Evolutionary conservation across 1,284 basidiomycete species (phyloP), one percentile per base, ranked within the genome.

Genomic region (Phellinidium pouzarii): DNA sequence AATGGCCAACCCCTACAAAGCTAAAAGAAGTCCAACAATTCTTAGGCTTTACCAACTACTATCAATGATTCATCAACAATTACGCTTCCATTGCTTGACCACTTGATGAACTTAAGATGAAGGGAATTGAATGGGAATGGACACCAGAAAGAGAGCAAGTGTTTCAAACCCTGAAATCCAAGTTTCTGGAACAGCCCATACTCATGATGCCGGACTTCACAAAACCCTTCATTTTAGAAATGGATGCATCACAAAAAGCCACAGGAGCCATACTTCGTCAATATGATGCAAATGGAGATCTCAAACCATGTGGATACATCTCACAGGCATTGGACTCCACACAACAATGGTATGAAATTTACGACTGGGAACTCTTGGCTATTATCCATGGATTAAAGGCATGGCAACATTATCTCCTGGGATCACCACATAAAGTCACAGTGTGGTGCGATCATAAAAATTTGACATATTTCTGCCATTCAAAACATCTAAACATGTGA

Each of bases 381-480:
- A 19, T 40, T 3, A 40, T 40, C 11, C n/a, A 17, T 2, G 37
- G 37, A 11, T 17, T 40, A 3, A 17, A 40, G 19, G 37, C 37
- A n/a, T 40, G 37, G 37, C 37, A 22, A 31, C 44, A 46, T n/a
- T 46, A 46, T 29, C 44, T 46, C 4, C 26, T 46, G 14, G 44
- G 44, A 6, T 11, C 23, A 4, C 44, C 44, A 1, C 44, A 46
- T 17, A 27, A 12, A 2, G 20, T 29, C 6, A 46, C 25, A 1
- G n/a, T 46, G 8, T 46, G 44, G 44, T 46, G 44, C 26, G 26
- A 46, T n/a, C 44, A 46, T 22, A 27, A 31, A 26, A 46, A 46
- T 26, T 26, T 46, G 6, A 45, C 26, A 44, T 37, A 38, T 14
- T 34, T 34, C 31, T 2, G 31, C 3, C 14, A 8, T 2, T 37